These are phyloP conservation scores for Venturia nashicola DNA, from an alignment of 2,329 filamentous ascomycete species.

Conservation along the genomic window DNA sequence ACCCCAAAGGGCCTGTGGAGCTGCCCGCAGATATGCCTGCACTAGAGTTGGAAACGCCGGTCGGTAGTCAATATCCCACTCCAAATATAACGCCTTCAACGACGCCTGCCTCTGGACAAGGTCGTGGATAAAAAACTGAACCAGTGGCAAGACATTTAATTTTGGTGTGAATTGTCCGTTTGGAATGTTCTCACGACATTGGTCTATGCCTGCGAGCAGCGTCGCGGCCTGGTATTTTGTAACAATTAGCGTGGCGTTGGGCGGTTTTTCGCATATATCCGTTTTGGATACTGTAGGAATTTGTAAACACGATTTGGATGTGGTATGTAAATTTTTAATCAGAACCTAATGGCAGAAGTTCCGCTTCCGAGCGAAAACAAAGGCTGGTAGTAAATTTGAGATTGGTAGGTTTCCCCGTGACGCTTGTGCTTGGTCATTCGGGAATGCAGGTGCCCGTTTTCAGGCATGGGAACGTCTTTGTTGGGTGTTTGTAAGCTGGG, in stretches of 20 bases:
- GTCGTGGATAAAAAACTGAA: neutral
- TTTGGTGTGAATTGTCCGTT: neutral
- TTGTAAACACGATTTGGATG: neutral
- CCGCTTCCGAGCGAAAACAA: neutral
- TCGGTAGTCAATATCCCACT: neutral
- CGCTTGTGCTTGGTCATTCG: no score
- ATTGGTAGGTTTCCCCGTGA: neutral
- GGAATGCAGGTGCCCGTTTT: neutral
- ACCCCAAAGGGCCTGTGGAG: neutral
- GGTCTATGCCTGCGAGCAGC: neutral
- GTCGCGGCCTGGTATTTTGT: neutral
- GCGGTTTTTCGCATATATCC: neutral
- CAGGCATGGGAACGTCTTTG: neutral
- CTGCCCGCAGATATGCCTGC: neutral
- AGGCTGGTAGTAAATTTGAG: neutral
- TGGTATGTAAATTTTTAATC: conserved; percentile 1
- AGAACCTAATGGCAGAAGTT: neutral
- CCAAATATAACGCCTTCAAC: neutral
- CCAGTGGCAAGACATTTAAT: neutral
- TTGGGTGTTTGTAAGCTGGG: neutral
- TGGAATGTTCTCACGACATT: neutral
- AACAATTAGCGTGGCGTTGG: neutral
- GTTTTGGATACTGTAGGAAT: neutral
- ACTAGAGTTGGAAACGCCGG: neutral
- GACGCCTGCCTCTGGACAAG: neutral